These are phyloP conservation scores for Fragilaria crotonensis DNA, from an alignment of 108 stramenopile genomes.

Conservation along the genomic window DNA sequence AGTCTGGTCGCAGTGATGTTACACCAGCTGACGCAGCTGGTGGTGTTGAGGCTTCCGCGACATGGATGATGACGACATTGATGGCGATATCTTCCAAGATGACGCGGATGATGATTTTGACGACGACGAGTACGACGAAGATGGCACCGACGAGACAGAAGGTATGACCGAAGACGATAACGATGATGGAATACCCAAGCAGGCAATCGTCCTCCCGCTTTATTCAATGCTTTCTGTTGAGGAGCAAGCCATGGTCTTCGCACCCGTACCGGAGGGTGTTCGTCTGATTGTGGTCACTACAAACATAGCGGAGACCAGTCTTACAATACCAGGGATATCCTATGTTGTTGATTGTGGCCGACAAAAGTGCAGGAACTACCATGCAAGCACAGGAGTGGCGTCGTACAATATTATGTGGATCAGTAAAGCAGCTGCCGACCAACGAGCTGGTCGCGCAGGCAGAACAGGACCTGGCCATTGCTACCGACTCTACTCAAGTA, in stretches of 20 bases:
- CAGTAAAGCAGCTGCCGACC: conserved; percentile 60
- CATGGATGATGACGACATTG: conserved; percentile 84
- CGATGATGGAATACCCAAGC: conserved; percentile 47
- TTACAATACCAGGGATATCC: conserved; percentile 89
- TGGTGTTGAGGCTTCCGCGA: conserved; percentile 66
- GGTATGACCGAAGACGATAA: conserved; percentile 52
- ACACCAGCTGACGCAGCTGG: too few relatives aligned
- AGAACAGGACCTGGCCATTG: conserved; percentile 65
- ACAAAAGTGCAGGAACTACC: conserved; percentile 65
- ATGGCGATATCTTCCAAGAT: conserved; percentile 44
- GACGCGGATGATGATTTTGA: conserved; percentile 25
- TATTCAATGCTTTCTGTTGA: conserved; percentile 75
- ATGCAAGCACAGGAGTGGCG: conserved; percentile 75
- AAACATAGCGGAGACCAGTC: conserved; percentile 97
- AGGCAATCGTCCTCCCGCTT: conserved; percentile 63
- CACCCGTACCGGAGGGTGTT: conserved; percentile 60
- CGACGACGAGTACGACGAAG: conserved; percentile 37
- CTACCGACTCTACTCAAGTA: conserved; percentile 72
- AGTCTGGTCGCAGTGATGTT: too few relatives aligned
- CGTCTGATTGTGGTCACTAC: conserved; percentile 88
- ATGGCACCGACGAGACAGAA: conserved; percentile 59
- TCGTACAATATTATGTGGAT: conserved; percentile 50
- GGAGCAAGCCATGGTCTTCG: conserved; percentile 69
- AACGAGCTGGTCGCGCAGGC: conserved; percentile 77
- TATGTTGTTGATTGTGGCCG: conserved; percentile 94